Evolutionary conservation across 495 filamentous ascomycete species (phyloP).

Genomic region (Parathielavia hyrcaniae): DNA sequence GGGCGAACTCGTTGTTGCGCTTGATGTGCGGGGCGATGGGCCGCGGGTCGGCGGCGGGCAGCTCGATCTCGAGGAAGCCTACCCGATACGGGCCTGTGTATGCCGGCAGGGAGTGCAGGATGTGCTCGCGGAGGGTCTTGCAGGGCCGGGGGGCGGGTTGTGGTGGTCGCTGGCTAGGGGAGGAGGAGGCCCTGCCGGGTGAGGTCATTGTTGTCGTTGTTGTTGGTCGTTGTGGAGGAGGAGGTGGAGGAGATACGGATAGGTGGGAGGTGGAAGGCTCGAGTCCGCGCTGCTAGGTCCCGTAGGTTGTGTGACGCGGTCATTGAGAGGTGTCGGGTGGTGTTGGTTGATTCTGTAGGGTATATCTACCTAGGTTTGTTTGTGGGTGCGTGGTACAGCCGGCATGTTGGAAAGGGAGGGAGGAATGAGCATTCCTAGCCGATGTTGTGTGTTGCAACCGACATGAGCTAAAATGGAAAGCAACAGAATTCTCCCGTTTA

Average conservation of each 20-base stretch:
- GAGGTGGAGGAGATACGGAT: neutral
- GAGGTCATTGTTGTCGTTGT: neutral
- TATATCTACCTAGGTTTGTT: no score
- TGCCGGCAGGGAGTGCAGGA: conserved; percentile 51
- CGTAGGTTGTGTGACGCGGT: no score
- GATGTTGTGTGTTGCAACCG: neutral
- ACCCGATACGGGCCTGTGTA: conserved; percentile 59
- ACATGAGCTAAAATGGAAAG: no score
- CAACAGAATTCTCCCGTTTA: no score
- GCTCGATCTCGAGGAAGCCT: conserved; percentile 58
- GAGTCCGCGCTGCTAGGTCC: no score
- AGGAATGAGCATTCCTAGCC: neutral
- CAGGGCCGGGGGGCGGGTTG: conserved; percentile 15
- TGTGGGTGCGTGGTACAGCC: no score
- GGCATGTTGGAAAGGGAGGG: no score
- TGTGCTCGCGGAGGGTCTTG: conserved; percentile 29
- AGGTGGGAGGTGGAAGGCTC: no score
- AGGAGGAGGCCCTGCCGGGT: no score
- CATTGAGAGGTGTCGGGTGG: no score
- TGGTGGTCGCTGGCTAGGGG: neutral
- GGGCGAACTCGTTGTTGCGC: conserved; percentile 34
- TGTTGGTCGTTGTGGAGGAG: neutral
- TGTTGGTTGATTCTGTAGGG: no score
- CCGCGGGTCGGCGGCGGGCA: conserved; percentile 47
- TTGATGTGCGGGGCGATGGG: conserved; percentile 39